Evolutionary conservation across 352 stramenopile species (phyloP).

Genomic region (Phytophthora europaea): DNA sequence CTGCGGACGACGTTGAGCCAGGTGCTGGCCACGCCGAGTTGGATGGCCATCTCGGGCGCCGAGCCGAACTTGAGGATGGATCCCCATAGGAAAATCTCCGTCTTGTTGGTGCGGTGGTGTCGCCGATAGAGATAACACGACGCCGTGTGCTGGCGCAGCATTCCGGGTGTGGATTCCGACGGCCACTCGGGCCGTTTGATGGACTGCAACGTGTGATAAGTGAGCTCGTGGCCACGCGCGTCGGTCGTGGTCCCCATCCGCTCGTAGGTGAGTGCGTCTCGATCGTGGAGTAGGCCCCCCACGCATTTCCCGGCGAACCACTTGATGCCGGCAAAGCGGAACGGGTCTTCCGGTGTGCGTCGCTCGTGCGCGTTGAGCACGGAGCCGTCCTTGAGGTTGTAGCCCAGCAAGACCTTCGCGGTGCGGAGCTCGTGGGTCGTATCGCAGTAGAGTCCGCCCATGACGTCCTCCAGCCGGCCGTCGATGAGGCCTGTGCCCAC

Average conservation of each 20-base stretch:
- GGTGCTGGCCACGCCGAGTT: constrained; percentile 45
- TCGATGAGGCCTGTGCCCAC: constrained; percentile 40
- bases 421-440: constrained; percentile 49
- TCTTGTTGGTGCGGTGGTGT: constrained; percentile 32
- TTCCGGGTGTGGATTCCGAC: constrained; percentile 40
- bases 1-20: constrained; percentile 47
- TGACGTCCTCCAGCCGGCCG: constrained; percentile 45
- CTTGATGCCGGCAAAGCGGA: constrained; percentile 61
- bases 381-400: constrained; percentile 43
- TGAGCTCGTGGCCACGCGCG: constrained; percentile 42
- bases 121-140: constrained; percentile 53
- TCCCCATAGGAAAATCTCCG: constrained; percentile 52
- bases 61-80: constrained; percentile 46
- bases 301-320: constrained; percentile 45
- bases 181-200: constrained; percentile 59
- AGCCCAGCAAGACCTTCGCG: constrained; percentile 47
- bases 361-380: constrained; percentile 47
- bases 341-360: constrained; percentile 42
- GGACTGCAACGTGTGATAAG: constrained; percentile 57
- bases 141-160: constrained; percentile 46
- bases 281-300: constrained; percentile 42
- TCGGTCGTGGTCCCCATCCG: constrained; percentile 46
- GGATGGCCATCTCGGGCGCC: constrained; percentile 38
- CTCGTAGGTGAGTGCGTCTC: constrained; percentile 57
- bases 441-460: constrained; percentile 58